Evolutionary conservation across 345 rosid species (phyloP).

Genomic region (Hibiscus tridactylites): DNA sequence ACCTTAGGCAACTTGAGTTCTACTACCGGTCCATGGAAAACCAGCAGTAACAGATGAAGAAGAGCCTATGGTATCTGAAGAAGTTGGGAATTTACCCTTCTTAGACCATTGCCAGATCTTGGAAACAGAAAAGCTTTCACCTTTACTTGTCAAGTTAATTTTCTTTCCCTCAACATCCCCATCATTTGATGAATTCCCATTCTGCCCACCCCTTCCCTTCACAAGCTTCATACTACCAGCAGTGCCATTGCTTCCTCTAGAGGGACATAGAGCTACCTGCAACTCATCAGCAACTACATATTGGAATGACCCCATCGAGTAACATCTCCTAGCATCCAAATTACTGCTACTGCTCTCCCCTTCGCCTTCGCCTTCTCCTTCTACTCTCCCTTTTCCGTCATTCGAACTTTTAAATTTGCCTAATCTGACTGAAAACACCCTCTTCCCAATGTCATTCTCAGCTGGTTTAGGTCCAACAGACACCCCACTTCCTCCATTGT

Average conservation of each 20-base stretch:
- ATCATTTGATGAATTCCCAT: conserved; percentile 32
- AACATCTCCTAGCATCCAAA: conserved; percentile 54
- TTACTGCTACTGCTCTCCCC: conserved; percentile 66
- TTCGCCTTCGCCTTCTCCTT: neutral
- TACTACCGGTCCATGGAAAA: conserved; percentile 29
- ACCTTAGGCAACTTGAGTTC: conserved; percentile 31
- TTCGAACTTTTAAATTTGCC: conserved; percentile 63
- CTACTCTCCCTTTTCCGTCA: conserved; percentile 22
- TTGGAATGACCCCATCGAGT: conserved; percentile 49
- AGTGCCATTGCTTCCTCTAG: conserved; percentile 17
- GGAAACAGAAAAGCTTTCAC: conserved; percentile 92
- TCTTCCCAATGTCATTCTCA: conserved; percentile 52
- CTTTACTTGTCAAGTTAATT: conserved; percentile 61
- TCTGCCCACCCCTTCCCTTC: conserved; percentile 28
- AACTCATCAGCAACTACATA: conserved; percentile 73
- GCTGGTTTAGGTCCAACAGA: conserved; percentile 36
- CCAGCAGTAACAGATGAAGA: conserved; percentile 16
- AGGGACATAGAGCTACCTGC: conserved; percentile 45
- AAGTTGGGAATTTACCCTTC: conserved; percentile 44
- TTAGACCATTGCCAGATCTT: conserved; percentile 92
- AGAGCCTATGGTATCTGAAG: conserved; percentile 32
- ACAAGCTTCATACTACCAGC: conserved; percentile 25
- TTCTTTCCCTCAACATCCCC: conserved; percentile 67
- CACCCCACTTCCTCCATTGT: conserved; percentile 26
- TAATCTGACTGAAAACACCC: conserved; percentile 77